These are phyloP conservation scores for Rhizopogon vulgaris DNA, from an alignment of 768 basidiomycete species.

Conservation along the genomic window DNA sequence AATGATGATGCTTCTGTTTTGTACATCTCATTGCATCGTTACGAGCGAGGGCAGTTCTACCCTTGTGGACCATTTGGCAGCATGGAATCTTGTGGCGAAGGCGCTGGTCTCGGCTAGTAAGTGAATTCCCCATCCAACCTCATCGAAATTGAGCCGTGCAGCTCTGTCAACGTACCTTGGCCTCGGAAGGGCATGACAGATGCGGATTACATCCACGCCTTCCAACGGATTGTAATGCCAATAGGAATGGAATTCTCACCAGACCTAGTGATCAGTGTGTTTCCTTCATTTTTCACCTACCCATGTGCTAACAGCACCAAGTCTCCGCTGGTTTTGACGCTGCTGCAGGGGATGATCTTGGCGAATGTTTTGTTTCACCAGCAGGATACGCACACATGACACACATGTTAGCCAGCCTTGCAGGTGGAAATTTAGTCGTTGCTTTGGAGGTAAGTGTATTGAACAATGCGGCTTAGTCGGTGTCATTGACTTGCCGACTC, in stretches of 20 bases:
- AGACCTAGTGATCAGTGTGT: constrained; percentile 90
- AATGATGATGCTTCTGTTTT: constrained; percentile 88
- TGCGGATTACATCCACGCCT: constrained; percentile 94
- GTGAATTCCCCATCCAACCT: constrained; percentile 23
- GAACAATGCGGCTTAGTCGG: background rate
- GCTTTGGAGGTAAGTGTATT: constrained; percentile 76
- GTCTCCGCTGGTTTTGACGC: constrained; percentile 99
- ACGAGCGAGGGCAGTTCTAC: constrained; percentile 88
- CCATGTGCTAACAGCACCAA: constrained; percentile 24
- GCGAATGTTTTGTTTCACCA: constrained; percentile 87
- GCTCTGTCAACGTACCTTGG: constrained; percentile 97
- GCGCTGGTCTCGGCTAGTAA: constrained; percentile 79
- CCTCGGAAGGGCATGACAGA: constrained; percentile 83
- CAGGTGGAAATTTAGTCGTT: constrained; percentile 83
- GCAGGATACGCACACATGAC: constrained; percentile 98
- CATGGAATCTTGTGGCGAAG: constrained; percentile 81
- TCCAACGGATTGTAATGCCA: constrained; percentile 94
- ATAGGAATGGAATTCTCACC: constrained; percentile 96
- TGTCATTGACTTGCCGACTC: background rate
- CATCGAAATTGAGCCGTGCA: constrained; percentile 25
- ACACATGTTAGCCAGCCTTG: constrained; percentile 87
- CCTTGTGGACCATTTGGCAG: constrained; percentile 89
- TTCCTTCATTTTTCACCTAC: background rate
- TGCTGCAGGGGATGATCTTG: constrained; percentile 86
- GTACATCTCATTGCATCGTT: constrained; percentile 93